A percentile compares a stretch with the other conserved stretches of the same genome.
These are phyloP conservation scores for Lipomyces chichibuensis DNA, from an alignment of 805 yeast genomes.

Conservation along the genomic window DNA sequence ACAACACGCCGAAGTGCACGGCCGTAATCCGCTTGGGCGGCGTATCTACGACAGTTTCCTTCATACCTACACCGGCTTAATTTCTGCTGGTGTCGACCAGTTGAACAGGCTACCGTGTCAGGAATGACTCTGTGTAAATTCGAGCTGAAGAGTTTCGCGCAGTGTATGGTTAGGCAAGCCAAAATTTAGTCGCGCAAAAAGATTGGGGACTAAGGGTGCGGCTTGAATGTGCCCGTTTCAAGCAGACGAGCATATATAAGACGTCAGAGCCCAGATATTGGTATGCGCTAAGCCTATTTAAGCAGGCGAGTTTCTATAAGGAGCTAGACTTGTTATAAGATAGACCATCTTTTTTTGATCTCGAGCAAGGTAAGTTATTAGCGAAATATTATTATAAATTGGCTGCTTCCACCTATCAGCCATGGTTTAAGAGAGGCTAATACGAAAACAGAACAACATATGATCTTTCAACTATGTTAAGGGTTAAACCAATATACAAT, in stretches of 20 bases:
- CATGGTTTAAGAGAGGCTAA: too few relatives aligned
- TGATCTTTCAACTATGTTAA: not conserved
- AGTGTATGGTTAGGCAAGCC: slow-evolving; percentile 1
- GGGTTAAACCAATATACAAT: not conserved
- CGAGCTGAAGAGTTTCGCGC: not conserved
- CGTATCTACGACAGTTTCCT: slow-evolving; percentile 59
- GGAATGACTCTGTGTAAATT: not conserved
- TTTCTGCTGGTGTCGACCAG: not conserved
- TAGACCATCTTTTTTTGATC: too few relatives aligned
- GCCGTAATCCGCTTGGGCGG: slow-evolving; percentile 91
- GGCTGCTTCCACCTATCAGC: too few relatives aligned
- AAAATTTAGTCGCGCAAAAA: not conserved
- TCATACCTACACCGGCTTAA: slow-evolving; percentile 41
- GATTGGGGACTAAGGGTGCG: not conserved
- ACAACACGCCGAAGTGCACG: slow-evolving; percentile 88
- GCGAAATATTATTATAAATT: too few relatives aligned
- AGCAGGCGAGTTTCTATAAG: too few relatives aligned
- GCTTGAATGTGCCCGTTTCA: not conserved
- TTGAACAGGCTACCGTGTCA: not conserved
- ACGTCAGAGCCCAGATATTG: too few relatives aligned
- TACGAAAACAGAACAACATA: too few relatives aligned
- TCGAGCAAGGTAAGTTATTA: too few relatives aligned
- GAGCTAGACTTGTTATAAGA: too few relatives aligned
- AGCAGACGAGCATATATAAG: too few relatives aligned
- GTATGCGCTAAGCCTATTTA: too few relatives aligned